Evolutionary conservation across 1,284 basidiomycete species (phyloP), one percentile per base, ranked within the genome.

Genomic region (Ceratobasidium sp.): DNA sequence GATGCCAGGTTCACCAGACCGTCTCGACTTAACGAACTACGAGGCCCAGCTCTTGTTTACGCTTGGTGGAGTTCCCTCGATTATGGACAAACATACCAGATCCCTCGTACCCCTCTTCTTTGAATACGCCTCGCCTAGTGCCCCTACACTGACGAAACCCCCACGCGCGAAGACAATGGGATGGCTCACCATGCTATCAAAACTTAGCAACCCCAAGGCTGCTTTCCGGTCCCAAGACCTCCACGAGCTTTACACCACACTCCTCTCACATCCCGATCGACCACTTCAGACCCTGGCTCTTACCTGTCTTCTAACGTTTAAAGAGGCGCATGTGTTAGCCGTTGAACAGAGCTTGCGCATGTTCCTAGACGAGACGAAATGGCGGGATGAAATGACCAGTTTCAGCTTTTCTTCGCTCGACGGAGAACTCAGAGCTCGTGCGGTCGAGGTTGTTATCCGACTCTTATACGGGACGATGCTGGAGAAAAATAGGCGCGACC

Each of bases 391-490:
- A 81, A 89, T 99, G 4, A 89, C 92, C 0, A 88, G 91, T 23
- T 88, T 99, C 59, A 88, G 94, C 81, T 85, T 96, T 10, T 46
- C 33, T 23, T 54, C 71, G 26, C 26, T 75, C 3, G 85, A 87
- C 9, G 88, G 88, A 17, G 83, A 85, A 3, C 88, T 97, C 65
- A 90, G 94, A 52, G 83, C 86, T 0, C 91, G 92, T 81, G 86
- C 96, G 10, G 88, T 98, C 23, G 91, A 92, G 40, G 87, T 94
- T 7, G 84, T 94, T 68, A 90, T 96, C 23, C 90, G 96, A 20
- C 83, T 99, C 0, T 87, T 98, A 4, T 99, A 94, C 84, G 98
- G 98, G 2, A 85, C 95, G 80, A 94, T 99, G 92, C 88, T 96
- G 61, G 95, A 97, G 82, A 91, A 90, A 79, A 91, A 90, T 77